These are phyloP conservation scores for Mycena galopus DNA, from an alignment of 768 basidiomycete genomes.

Conservation along the genomic window DNA sequence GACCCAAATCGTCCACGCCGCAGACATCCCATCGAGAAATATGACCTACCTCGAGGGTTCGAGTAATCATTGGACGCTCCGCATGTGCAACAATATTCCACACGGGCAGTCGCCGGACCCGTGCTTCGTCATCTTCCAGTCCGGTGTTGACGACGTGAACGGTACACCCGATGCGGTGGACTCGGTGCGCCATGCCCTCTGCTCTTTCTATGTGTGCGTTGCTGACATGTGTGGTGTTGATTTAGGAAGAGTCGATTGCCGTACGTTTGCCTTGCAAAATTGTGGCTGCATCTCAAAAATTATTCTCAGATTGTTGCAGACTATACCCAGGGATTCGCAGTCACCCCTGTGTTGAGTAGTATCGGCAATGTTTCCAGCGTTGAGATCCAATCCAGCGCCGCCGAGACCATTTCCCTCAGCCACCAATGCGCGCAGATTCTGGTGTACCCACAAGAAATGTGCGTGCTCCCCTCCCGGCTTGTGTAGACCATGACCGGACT, in stretches of 20 bases:
- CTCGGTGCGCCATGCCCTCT: slow-evolving; percentile 20
- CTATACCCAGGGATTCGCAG: slow-evolving; percentile 18
- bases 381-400: slow-evolving; percentile 37
- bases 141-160: slow-evolving; percentile 23
- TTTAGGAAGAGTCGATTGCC: slow-evolving; percentile 11
- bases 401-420: slow-evolving; percentile 43
- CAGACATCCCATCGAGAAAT: slow-evolving; percentile 50
- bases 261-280: neutral
- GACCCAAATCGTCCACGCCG: slow-evolving; percentile 51
- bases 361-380: slow-evolving; percentile 43
- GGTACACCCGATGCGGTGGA: neutral
- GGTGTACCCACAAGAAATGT: slow-evolving; percentile 61
- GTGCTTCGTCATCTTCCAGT: slow-evolving; percentile 53
- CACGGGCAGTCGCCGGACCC: slow-evolving; percentile 46
- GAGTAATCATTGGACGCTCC: slow-evolving; percentile 44
- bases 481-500: neutral
- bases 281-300: neutral
- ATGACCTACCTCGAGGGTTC: slow-evolving; percentile 53
- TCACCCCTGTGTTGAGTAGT: slow-evolving; percentile 6
- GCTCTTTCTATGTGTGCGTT: neutral
- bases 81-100: slow-evolving; percentile 63
- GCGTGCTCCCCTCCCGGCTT: slow-evolving; percentile 22
- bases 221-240: neutral
- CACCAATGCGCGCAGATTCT: slow-evolving; percentile 60
- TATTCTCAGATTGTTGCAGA: slow-evolving; percentile 19